Base-by-base conservation (phyloP, 495 filamentous ascomycete species). In the Podospora didyma region DNA sequence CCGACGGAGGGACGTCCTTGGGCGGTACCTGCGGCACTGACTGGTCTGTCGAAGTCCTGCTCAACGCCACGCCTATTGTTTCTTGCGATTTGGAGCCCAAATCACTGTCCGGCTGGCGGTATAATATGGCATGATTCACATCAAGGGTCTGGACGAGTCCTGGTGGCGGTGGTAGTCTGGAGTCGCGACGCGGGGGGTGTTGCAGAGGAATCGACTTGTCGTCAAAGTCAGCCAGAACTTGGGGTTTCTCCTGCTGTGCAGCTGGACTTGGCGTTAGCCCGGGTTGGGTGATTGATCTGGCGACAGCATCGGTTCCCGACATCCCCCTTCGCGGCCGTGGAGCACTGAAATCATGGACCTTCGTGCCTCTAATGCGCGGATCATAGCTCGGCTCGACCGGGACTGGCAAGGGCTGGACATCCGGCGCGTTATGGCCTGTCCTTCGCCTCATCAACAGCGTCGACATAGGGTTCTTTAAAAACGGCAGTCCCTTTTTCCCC, bases 271-370 rank as follows among this genome's bases (percentile, higher is more conserved):
- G n/a, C n/a, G n/a, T n/a, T n/a, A n/a, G n/a, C n/a, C n/a, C 44
- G 7, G 19, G 49, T 3, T 35, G 22, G 23, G 24, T 46, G 9
- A 35, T 19, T n/a, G 54, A 47, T 14, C 34, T 39, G 7, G 56
- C 31, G 2, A 19, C 37, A 12, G 54, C 31, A 23, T 69, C 66
- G 42, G 49, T 61, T 16, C 23, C 62, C 22, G 71, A 63, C 0
- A 82, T 57, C 54, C 79, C 75, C 46, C 82, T 75, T 49, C 79
- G 82, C n/a, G 82, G 79, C 35, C 90, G 77, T 10, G 92, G 92
- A 1, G 86, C 89, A 61, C 89, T 93, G 60, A 97, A 97, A 68
- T 97, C 92, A 70, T 97, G 92, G 7, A 97, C 83, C 31, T 85
- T 81, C 10, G 86, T 93, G 24, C 92, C 92, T 42, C 83, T 82